A percentile compares a stretch with the other conserved stretches of the same genome.
Evolutionary conservation across 495 filamentous ascomycete genomes (phyloP).

Genomic region (Staphylotrichum tortipilum): DNA sequence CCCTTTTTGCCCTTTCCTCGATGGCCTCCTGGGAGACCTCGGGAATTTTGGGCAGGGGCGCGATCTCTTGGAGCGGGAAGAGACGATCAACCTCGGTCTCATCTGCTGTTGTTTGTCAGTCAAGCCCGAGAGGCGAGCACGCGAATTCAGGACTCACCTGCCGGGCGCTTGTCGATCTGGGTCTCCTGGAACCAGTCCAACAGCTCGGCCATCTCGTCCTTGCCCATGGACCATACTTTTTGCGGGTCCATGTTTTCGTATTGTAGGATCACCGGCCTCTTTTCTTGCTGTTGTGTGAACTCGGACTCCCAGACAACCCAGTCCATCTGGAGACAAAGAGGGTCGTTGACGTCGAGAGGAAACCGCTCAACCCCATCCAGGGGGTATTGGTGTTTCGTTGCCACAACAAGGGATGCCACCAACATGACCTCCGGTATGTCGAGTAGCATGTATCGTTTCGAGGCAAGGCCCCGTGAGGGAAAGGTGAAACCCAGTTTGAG

Average conservation of each 20-base stretch:
- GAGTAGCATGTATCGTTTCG: conserved; percentile 23
- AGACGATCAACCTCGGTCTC: conserved; percentile 37
- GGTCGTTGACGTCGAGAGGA: conserved; percentile 49
- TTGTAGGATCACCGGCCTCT: conserved; percentile 13
- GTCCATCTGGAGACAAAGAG: conserved; percentile 52
- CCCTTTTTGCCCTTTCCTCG: conserved; percentile 19
- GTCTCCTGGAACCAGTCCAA: conserved; percentile 82
- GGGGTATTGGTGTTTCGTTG: conserved; percentile 70
- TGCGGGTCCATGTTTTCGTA: conserved; percentile 48
- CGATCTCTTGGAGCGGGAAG: conserved; percentile 32
- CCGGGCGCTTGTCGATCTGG: conserved; percentile 46
- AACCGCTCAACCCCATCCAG: conserved; percentile 55
- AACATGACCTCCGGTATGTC: conserved; percentile 65
- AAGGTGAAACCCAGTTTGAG: conserved; percentile 51
- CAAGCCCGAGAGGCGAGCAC: background rate
- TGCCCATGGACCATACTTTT: conserved; percentile 61
- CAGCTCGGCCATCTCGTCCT: conserved; percentile 65
- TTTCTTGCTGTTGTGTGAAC: conserved; percentile 30
- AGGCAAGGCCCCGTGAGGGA: conserved; percentile 19
- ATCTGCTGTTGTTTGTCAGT: conserved; percentile 8
- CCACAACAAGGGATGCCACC: conserved; percentile 62
- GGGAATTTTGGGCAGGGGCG: conserved; percentile 16
- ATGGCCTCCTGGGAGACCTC: conserved; percentile 20
- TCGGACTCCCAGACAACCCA: conserved; percentile 63
- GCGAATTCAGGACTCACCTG: conserved; percentile 24